These are phyloP conservation scores for Chenopodium suecicum DNA, from an alignment of 148 eudicot genomes.

Conservation along the genomic window DNA sequence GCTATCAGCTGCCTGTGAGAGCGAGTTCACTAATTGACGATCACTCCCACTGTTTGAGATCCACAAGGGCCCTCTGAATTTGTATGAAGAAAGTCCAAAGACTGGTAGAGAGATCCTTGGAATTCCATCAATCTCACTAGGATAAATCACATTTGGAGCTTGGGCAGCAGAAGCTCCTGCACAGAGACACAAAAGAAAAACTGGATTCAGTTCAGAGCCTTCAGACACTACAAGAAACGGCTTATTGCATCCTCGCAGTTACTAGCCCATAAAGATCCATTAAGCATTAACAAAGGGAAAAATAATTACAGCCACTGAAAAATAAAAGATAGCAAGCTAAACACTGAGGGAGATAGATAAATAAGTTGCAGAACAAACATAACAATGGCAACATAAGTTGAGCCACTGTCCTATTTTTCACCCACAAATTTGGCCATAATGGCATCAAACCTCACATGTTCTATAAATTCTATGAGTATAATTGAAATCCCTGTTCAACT, in stretches of 20 bases:
- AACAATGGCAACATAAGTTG: neutral
- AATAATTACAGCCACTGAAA: neutral
- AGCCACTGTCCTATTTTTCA: neutral
- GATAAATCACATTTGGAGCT: slow-evolving; percentile 48
- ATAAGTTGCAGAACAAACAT: neutral
- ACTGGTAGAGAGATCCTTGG: slow-evolving; percentile 66
- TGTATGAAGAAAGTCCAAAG: slow-evolving; percentile 80
- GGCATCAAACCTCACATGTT: neutral
- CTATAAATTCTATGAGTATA: neutral
- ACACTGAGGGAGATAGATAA: neutral
- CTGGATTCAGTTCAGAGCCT: neutral
- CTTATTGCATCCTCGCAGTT: neutral
- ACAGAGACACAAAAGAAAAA: neutral
- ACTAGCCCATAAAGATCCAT: neutral
- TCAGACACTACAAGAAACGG: neutral
- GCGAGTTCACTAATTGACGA: slow-evolving; percentile 42
- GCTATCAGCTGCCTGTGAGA: slow-evolving; percentile 60
- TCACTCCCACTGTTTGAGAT: slow-evolving; percentile 48
- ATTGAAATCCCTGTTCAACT: no score
- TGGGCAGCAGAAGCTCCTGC: slow-evolving; percentile 42
- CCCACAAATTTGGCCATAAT: neutral
- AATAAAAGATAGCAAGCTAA: neutral
- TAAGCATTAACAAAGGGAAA: neutral
- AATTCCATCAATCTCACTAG: slow-evolving; percentile 51
- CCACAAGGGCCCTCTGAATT: slow-evolving; percentile 71